phyloP scores from a whole-genome alignment of 2,329 filamentous ascomycete species.

The Cadophora luteo-olivacea region DNA sequence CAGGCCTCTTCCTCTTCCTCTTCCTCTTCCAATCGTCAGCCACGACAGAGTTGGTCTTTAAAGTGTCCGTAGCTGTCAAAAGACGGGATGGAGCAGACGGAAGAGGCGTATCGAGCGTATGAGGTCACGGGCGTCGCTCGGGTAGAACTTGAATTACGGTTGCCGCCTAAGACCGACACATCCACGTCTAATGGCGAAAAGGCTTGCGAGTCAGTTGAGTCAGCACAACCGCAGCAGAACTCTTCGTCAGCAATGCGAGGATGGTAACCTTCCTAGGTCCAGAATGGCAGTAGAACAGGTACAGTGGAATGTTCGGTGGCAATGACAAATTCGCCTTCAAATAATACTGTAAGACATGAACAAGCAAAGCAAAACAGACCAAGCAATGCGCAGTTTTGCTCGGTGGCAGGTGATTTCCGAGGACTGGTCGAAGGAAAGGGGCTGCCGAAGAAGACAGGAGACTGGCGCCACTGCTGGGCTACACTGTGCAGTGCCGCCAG shows the following conservation, averaged over 20 bases:
- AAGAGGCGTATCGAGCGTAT: constrained; percentile 3
- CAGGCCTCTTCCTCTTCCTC: not conserved
- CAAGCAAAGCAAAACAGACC: not conserved
- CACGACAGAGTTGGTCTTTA: not conserved
- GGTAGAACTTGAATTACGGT: constrained; percentile 8
- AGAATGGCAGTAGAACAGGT: constrained; percentile 1
- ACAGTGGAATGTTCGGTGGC: not conserved
- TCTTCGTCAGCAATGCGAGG: constrained; percentile 11
- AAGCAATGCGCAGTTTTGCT: not conserved
- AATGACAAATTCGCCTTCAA: constrained; percentile 15
- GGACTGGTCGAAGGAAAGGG: constrained; percentile 12
- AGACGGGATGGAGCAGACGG: not conserved
- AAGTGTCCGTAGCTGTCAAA: not conserved
- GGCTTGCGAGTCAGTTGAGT: constrained; percentile 25
- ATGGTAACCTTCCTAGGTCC: not conserved
- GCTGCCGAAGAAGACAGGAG: not conserved
- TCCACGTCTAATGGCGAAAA: not conserved
- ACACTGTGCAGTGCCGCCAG: not conserved
- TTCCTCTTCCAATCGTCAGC: not conserved
- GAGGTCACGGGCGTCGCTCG: constrained; percentile 9
- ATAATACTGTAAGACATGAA: not conserved
- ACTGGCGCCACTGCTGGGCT: not conserved
- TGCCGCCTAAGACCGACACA: not conserved
- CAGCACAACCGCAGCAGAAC: constrained; percentile 9
- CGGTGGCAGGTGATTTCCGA: not conserved